Evolutionary conservation across 805 yeast species (phyloP).

Genomic region (Monosporozyma servazzii): DNA sequence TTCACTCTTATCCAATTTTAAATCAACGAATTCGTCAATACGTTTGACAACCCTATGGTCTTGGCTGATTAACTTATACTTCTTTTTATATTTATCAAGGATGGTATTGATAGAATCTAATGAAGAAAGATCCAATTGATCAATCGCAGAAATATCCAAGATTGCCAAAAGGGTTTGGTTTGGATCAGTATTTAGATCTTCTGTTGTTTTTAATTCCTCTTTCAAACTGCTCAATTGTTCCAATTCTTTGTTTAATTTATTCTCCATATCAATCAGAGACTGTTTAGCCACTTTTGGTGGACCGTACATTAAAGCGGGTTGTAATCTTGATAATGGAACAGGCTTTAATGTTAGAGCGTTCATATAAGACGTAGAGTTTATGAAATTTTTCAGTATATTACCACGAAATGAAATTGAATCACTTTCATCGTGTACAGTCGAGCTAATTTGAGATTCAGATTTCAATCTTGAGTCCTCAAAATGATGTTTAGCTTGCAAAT

Average conservation of each 20-base stretch:
- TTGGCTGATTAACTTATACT: conserved; percentile 11
- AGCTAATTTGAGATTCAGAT: conserved; percentile 19
- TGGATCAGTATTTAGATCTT: not conserved
- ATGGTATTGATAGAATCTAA: conserved; percentile 5
- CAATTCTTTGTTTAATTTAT: conserved; percentile 2
- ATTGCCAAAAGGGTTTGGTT: not conserved
- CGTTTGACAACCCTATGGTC: conserved; percentile 13
- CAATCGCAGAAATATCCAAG: not conserved
- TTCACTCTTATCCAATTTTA: conserved; percentile 11
- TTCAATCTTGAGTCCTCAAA: conserved; percentile 19
- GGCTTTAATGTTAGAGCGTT: conserved; percentile 19
- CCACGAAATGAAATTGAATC: conserved; percentile 27
- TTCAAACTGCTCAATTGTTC: not conserved
- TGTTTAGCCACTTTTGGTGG: not conserved
- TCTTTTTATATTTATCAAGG: conserved; percentile 9
- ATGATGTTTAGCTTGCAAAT: conserved; percentile 13
- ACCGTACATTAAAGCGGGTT: conserved; percentile 10
- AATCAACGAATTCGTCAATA: conserved; percentile 10
- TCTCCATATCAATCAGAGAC: not conserved
- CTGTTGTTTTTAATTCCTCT: not conserved
- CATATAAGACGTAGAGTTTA: conserved; percentile 16
- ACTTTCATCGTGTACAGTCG: conserved; percentile 27
- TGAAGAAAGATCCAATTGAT: not conserved
- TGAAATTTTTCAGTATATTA: conserved; percentile 19
- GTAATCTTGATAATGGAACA: conserved; percentile 16